Conservation (phyloP, 129 eudicot genomes). For the Tagetes patula region DNA sequence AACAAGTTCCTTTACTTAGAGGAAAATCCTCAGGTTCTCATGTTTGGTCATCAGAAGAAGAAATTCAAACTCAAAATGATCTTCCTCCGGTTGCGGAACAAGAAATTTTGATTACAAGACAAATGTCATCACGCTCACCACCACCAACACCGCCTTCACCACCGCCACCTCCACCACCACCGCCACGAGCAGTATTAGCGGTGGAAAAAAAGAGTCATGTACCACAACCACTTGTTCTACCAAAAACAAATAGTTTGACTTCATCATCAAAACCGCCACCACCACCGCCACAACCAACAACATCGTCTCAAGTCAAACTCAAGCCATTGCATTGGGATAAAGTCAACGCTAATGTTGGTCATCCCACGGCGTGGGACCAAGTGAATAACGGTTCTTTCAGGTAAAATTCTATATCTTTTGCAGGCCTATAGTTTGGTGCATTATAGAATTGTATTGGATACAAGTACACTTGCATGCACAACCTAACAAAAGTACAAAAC, state of each 20-base stretch:
- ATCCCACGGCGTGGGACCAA: conserved; percentile 88
- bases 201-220: conserved; percentile 31
- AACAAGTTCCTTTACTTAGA: conserved; percentile 59
- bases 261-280: conserved; percentile 54
- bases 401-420: conserved; percentile 36
- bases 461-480: too few species aligned
- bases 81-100: conserved; percentile 34
- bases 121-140: conserved; percentile 34
- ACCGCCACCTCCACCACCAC: conserved; percentile 42
- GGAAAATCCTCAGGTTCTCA: conserved; percentile 77
- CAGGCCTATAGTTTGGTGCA: too few species aligned
- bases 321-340: conserved; percentile 97
- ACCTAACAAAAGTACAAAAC: too few species aligned
- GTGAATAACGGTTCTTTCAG: conserved; percentile 74
- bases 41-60: conserved; percentile 39
- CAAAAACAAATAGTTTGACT: conserved; percentile 36
- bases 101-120: conserved; percentile 30
- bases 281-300: conserved; percentile 24
- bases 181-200: conserved; percentile 40
- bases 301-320: conserved; percentile 53
- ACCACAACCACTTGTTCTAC: conserved; percentile 48
- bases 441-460: too few species aligned
- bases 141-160: conserved; percentile 44
- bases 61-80: conserved; percentile 21
- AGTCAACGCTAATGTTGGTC: conserved; percentile 66